Conservation (phyloP, 176 grass and related monocot genomes). For the Carex littledalei region DNA sequence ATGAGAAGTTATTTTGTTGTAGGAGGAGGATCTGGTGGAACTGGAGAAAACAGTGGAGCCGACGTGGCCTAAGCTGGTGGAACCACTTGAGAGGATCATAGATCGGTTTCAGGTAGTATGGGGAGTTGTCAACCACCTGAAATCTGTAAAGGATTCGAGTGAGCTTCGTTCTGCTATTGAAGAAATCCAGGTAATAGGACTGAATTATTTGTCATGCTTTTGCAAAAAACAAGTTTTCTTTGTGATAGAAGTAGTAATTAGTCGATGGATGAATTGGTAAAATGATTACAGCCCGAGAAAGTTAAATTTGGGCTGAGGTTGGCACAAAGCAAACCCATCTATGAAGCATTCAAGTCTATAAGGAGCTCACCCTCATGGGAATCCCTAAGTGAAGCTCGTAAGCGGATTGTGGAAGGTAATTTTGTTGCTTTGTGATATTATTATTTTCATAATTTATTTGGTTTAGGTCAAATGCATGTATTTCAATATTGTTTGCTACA, state of each 20-base stretch:
- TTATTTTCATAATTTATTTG: neutral
- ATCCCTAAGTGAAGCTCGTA: conserved; percentile 60
- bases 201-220: neutral
- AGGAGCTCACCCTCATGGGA: conserved; percentile 65
- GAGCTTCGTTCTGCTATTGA: conserved; percentile 81
- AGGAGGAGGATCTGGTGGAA: conserved; percentile 73
- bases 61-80: conserved; percentile 72
- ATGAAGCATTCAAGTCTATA: conserved; percentile 78
- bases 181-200: conserved; percentile 63
- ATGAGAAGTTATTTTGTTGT: neutral
- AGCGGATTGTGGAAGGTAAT: conserved; percentile 81
- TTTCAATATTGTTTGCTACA: neutral
- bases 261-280: neutral
- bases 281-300: conserved; percentile 72
- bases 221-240: neutral
- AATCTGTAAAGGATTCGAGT: conserved; percentile 76
- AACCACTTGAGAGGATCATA: conserved; percentile 81
- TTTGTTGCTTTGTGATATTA: neutral
- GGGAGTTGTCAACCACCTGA: conserved; percentile 83
- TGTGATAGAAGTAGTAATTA: neutral
- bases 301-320: conserved; percentile 83
- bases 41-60: conserved; percentile 81
- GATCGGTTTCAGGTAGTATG: conserved; percentile 75
- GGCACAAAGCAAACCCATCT: conserved; percentile 87
- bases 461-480: neutral